A percentile compares a stretch with the other conserved stretches of the same genome.
These are phyloP conservation scores for Sporothrix brasiliensis DNA, from an alignment of 2,329 filamentous ascomycete species.

Conservation along the genomic window DNA sequence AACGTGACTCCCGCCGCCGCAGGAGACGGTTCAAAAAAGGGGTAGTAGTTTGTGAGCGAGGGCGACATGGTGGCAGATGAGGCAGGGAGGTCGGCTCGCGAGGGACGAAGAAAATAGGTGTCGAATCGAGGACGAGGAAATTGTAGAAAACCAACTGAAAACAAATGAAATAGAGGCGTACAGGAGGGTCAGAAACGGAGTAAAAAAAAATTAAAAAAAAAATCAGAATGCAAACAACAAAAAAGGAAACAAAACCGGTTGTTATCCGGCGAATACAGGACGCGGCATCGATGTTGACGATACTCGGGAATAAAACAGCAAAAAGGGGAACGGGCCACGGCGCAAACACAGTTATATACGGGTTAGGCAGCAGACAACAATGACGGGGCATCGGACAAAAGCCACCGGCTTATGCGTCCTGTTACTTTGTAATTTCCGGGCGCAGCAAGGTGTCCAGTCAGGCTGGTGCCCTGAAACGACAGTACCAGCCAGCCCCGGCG, in stretches of 20 bases:
- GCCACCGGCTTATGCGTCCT: not conserved
- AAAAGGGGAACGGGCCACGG: conserved; percentile 9
- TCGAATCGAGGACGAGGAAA: not conserved
- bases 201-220: not conserved
- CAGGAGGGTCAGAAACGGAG: not conserved
- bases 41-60: conserved; percentile 32
- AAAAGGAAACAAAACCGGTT: not conserved
- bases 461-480: not conserved
- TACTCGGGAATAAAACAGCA: not conserved
- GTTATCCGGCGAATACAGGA: not conserved
- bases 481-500: not conserved
- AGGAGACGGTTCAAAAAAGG: conserved; percentile 39
- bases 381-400: conserved; percentile 10
- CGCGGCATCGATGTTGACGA: not conserved
- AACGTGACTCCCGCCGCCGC: conserved; percentile 39
- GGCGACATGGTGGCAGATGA: conserved; percentile 22
- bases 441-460: not conserved
- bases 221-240: not conserved
- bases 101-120: not conserved
- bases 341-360: conserved; percentile 6
- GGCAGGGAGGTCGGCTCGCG: not conserved
- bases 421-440: conserved; percentile 2
- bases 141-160: not conserved
- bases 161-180: not conserved
- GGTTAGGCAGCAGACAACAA: not conserved